Base-by-base conservation (phyloP, 441 rosid genomes). In the Pelargonium myrrhifolium region DNA sequence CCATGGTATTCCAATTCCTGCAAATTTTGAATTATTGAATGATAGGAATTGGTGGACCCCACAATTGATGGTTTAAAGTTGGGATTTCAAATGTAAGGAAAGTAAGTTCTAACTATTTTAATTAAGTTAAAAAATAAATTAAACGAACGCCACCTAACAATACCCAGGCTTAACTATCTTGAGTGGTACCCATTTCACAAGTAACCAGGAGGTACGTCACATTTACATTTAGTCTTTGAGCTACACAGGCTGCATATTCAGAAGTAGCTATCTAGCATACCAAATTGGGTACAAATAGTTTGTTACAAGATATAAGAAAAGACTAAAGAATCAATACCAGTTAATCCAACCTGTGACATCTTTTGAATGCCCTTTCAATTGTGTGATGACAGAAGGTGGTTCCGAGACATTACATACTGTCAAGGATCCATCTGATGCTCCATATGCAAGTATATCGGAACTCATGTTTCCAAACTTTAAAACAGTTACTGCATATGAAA, bases 341-440 rank as follows among this genome's bases (percentile, higher is more conserved):
- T 75, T 72, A 81, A 84, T 76, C 95, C 77, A 88, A 93, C 99
- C 99, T 91, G 99, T 89, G 88, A 93, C 97, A 85, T 93, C 97
- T 82, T 87, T 89, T 10, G 92, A 85, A 69, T 94, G 96, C 64
- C 99, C 98, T 20, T 70, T 83, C 66, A 91, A 82, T 71, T 85
- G 84, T 77, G 82, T 85, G 67, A 82, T 77, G 61, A 88, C 78
- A 68, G 88, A 81, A 74, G 96, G 89, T 75, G 88, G 89, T 26
- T 94, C 91, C 6, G 85, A 82, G 74, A 94, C 95, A 49, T 63
- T 78, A 75, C 97, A 93, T 65, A 89, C 89, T 26, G 92, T 88
- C 74, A 93, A 82, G 72, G 88, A 81, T 76, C 99, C 99, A 88
- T 93, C 97, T 2, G 96, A 80, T 73, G 93, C 93, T 72, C 99